These are phyloP conservation scores for Crithidia expoeki DNA, from an alignment of 208 protist species.

Conservation along the genomic window DNA sequence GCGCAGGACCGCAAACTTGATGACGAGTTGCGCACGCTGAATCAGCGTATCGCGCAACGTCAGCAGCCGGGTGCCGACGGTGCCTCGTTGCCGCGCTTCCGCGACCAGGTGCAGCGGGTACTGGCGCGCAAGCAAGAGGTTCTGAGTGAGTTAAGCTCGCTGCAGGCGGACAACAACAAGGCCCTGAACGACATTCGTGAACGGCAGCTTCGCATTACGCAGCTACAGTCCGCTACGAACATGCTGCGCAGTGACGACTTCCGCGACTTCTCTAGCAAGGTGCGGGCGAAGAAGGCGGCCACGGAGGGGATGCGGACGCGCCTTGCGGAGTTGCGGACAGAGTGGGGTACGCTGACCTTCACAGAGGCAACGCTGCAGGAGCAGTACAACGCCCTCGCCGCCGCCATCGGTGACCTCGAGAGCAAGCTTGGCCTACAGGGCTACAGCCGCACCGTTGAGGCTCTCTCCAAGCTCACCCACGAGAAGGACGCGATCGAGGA, in stretches of 20 bases:
- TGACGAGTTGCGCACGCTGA: slow-evolving; percentile 63
- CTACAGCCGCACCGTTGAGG: slow-evolving; percentile 83
- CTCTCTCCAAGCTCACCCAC: slow-evolving; percentile 76
- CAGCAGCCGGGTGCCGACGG: slow-evolving; percentile 78
- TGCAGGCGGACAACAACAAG: slow-evolving; percentile 82
- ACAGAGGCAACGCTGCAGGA: slow-evolving; percentile 79
- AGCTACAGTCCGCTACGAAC: slow-evolving; percentile 79
- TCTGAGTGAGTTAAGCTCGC: slow-evolving; percentile 59
- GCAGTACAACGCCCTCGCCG: slow-evolving; percentile 73
- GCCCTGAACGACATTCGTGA: slow-evolving; percentile 74
- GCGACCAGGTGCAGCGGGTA: slow-evolving; percentile 85
- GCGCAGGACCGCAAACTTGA: slow-evolving; percentile 75
- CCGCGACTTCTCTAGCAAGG: slow-evolving; percentile 77
- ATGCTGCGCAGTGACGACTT: slow-evolving; percentile 91
- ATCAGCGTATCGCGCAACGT: slow-evolving; percentile 62
- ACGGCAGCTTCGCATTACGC: slow-evolving; percentile 71
- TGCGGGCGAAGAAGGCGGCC: slow-evolving; percentile 84
- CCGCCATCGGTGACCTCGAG: slow-evolving; percentile 79
- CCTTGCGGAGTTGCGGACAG: slow-evolving; percentile 80
- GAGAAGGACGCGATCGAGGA: slow-evolving; percentile 89
- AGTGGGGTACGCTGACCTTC: slow-evolving; percentile 88
- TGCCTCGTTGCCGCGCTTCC: slow-evolving; percentile 75
- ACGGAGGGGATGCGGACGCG: slow-evolving; percentile 83
- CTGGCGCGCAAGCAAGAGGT: slow-evolving; percentile 71
- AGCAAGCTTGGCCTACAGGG: slow-evolving; percentile 86